A percentile compares a stretch with the other conserved stretches of the same genome.
Evolutionary conservation across 306 rosid species (phyloP).

Genomic region (Cercis canadensis): DNA sequence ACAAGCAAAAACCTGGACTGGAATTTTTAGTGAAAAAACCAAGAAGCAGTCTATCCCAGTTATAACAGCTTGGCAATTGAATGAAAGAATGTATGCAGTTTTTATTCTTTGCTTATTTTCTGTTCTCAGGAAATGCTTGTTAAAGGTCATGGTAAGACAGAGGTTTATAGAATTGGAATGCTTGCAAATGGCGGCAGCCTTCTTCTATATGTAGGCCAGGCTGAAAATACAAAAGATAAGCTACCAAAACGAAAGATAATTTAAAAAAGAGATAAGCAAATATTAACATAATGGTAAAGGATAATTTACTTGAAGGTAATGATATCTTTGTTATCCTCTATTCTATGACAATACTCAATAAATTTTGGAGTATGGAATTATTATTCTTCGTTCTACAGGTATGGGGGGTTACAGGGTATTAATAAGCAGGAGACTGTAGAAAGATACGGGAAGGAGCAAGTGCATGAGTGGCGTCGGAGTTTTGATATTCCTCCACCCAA

Average conservation of each 20-base stretch:
- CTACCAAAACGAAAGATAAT: no score
- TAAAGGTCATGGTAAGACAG: background rate
- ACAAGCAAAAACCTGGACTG: slow-evolving; percentile 78
- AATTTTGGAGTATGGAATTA: slow-evolving; percentile 22
- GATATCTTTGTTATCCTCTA: no score
- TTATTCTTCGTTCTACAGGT: slow-evolving; percentile 55
- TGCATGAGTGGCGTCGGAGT: slow-evolving; percentile 93
- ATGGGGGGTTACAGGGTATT: slow-evolving; percentile 94
- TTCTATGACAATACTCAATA: no score
- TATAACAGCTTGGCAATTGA: slow-evolving; percentile 81
- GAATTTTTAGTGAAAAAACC: slow-evolving; percentile 79
- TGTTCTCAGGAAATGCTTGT: slow-evolving; percentile 23
- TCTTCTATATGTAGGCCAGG: no score
- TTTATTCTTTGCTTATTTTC: slow-evolving; percentile 9
- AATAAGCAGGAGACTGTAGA: slow-evolving; percentile 95
- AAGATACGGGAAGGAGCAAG: slow-evolving; percentile 85
- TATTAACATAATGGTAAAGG: no score
- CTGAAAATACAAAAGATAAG: no score
- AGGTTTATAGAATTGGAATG: no score
- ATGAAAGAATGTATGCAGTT: slow-evolving; percentile 82
- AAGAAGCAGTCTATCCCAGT: slow-evolving; percentile 86
- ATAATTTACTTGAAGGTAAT: no score
- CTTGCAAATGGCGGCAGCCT: no score
- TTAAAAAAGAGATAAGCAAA: no score
- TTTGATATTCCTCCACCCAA: slow-evolving; percentile 87